Evolutionary conservation across 179 eudicot genomes (phyloP), one percentile per base, ranked within the genome.

Genomic region (Spinacia oleracea): DNA sequence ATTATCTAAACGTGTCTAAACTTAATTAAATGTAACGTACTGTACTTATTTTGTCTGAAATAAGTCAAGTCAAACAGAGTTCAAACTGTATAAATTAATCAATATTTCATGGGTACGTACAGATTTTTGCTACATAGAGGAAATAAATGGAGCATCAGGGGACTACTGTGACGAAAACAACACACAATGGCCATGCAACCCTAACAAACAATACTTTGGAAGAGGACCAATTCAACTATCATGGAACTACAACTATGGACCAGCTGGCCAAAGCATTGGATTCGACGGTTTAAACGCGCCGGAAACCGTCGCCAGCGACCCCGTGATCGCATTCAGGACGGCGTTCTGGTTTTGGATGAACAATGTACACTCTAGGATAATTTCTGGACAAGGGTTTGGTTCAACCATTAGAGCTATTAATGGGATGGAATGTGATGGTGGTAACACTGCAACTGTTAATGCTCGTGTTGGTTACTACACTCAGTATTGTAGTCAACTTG

Each of bases 41-140:
- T n/a, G n/a, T n/a, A n/a, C n/a, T n/a, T n/a, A n/a, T n/a, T n/a
- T n/a, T n/a, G n/a, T n/a, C n/a, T n/a, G n/a, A n/a, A n/a, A n/a
- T n/a, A n/a, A n/a, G n/a, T n/a, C n/a, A n/a, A n/a, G n/a, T n/a
- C n/a, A n/a, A n/a, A n/a, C n/a, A n/a, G n/a, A n/a, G n/a, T n/a
- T n/a, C n/a, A n/a, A n/a, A n/a, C n/a, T n/a, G n/a, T n/a, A n/a
- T n/a, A n/a, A n/a, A n/a, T n/a, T n/a, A n/a, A n/a, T n/a, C n/a
- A n/a, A n/a, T n/a, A n/a, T n/a, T n/a, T n/a, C n/a, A n/a, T n/a
- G n/a, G n/a, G n/a, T n/a, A n/a, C n/a, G 15, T 21, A 20, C 74
- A 83, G 85, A 83, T 68, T 83, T 83, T 72, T 83, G 85, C 63
- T 81, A 81, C 77, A 81, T 81, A 60, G 80, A 81, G 48, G 83